Evolutionary conservation across 2,329 filamentous ascomycete species (phyloP).

Genomic region (Trichoderma oligosporum): DNA sequence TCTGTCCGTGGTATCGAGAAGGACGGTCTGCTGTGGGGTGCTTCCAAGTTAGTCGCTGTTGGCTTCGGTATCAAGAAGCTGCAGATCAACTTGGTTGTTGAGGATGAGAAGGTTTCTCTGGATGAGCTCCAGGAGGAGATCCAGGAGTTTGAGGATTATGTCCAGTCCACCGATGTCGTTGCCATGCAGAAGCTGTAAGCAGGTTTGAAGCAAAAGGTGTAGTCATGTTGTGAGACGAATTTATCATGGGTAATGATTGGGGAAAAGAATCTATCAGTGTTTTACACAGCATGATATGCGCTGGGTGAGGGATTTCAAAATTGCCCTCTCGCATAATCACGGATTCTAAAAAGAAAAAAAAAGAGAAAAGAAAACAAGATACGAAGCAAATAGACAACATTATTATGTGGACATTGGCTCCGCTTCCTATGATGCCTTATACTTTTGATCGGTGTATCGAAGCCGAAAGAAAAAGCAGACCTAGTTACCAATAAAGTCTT

Average conservation of each 20-base stretch:
- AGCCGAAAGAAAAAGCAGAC: too few species aligned
- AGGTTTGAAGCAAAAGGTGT: not conserved
- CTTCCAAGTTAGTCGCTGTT: constrained; percentile 80
- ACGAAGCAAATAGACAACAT: constrained; percentile 19
- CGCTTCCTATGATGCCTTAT: not conserved
- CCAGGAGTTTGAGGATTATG: constrained; percentile 79
- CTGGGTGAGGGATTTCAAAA: constrained; percentile 17
- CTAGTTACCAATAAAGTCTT: too few species aligned
- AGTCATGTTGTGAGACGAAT: constrained; percentile 16
- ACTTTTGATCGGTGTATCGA: too few species aligned
- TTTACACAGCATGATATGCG: constrained; percentile 13
- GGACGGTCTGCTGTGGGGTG: constrained; percentile 96
- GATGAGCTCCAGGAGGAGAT: constrained; percentile 86
- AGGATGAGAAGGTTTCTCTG: constrained; percentile 92
- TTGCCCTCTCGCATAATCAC: constrained; percentile 18
- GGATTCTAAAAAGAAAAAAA: constrained; percentile 17
- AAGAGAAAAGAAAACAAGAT: constrained; percentile 14
- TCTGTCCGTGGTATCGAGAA: constrained; percentile 79
- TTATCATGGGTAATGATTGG: constrained; percentile 21
- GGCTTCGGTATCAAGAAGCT: constrained; percentile 99
- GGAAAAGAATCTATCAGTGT: constrained; percentile 19
- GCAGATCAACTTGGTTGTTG: constrained; percentile 95
- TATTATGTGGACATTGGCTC: not conserved
- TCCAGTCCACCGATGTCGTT: constrained; percentile 88
- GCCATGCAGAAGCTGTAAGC: constrained; percentile 90